Conservation (phyloP, 768 basidiomycete genomes). For the Astraeus odoratus region DNA sequence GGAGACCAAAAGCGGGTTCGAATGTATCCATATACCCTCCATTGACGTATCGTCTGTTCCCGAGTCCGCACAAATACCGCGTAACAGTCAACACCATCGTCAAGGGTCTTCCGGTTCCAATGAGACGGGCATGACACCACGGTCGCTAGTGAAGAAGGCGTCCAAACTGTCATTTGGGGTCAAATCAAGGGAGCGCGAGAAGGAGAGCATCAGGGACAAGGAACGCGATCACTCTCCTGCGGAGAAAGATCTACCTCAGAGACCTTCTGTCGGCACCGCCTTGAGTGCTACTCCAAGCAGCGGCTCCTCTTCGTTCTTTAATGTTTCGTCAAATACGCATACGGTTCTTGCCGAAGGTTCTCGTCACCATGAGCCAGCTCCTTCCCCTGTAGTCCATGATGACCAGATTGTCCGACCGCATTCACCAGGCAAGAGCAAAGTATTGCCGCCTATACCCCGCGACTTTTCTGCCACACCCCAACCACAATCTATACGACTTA, state of each 20-base stretch:
- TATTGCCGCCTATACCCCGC: constrained; percentile 74
- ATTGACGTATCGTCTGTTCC: constrained; percentile 83
- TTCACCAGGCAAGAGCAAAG: constrained; percentile 54
- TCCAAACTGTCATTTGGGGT: constrained; percentile 75
- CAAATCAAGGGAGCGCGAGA: constrained; percentile 47
- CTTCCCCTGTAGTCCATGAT: constrained; percentile 17
- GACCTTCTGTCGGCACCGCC: constrained; percentile 39
- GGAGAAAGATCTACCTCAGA: constrained; percentile 42
- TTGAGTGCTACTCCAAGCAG: constrained; percentile 65
- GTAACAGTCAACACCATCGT: constrained; percentile 32
- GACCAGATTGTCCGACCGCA: constrained; percentile 36
- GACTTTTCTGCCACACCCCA: constrained; percentile 42
- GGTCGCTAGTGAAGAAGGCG: constrained; percentile 62
- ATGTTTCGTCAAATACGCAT: constrained; percentile 55
- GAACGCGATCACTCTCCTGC: constrained; percentile 31
- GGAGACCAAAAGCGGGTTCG: constrained; percentile 85
- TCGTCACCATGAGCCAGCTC: constrained; percentile 19
- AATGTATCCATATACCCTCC: constrained; percentile 92
- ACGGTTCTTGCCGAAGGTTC: constrained; percentile 31
- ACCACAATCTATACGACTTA: constrained; percentile 35
- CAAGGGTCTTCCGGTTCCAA: constrained; percentile 44
- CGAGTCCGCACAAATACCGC: constrained; percentile 24
- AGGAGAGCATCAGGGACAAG: constrained; percentile 38
- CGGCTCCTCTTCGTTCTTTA: constrained; percentile 82
- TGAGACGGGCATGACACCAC: constrained; percentile 43